Evolutionary conservation across 2,329 filamentous ascomycete species (phyloP), one percentile per base, ranked within the genome.

Genomic region (Fusarium lateritium): DNA sequence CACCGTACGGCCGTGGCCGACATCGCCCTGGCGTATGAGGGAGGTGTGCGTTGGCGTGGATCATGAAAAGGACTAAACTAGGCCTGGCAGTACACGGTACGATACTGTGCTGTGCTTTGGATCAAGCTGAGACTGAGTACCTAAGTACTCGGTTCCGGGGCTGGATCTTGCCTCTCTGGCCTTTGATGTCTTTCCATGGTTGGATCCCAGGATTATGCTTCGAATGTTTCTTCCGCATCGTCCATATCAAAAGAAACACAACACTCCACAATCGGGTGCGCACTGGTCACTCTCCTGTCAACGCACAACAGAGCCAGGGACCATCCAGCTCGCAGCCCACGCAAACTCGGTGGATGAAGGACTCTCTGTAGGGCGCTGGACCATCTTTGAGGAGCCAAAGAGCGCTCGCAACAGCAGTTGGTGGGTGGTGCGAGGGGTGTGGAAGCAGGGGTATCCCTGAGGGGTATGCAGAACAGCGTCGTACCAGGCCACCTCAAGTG

Each of bases 381-480:
- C 21, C 7, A 56, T 31, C 28, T 46, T 38, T 47, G 26, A 22
- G 33, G 13, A 65, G 50, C 63, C 66, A 71, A 71, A 72, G 56
- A 74, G 65, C 55, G 49, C 49, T 42, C 56, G 58, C 24, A 56
- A 55, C 61, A 65, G 62, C 47, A 44, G 67, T 31, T 62, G 72
- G 70, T 73, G 71, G 64, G 65, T 69, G 69, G 67, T 70, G 65
- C 69, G 64, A 72, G 70, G 70, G 69, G 75, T 70, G 72, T 73
- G 69, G 51, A 51, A 52, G 65, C 73, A 71, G 63, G 74, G 60
- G 47, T 40, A 46, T 47, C 42, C 54, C 42, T 68, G 67, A 67
- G 74, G 76, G 67, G 76, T 76, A 75, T 60, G 60, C 72, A 68
- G 62, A 78, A 70, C 76, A 77, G 70, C 42, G 77, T 79, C 72